Conservation (phyloP, 805 yeast species). For the Lachancea sp. region DNA sequence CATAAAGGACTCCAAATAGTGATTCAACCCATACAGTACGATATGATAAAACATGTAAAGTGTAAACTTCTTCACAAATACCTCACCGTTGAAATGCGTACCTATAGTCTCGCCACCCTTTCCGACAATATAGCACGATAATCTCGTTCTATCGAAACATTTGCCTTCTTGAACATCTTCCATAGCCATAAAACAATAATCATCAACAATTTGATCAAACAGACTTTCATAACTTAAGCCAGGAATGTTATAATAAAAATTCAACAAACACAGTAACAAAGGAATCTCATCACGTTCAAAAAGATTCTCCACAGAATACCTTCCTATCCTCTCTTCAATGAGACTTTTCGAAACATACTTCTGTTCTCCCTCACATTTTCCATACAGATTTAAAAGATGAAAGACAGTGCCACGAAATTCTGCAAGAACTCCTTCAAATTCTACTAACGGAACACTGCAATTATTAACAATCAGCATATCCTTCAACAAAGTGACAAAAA, state of each 20-base stretch:
- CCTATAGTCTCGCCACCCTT: neutral
- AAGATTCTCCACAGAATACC: conserved; percentile 10
- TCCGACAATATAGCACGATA: conserved; percentile 14
- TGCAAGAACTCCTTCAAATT: conserved; percentile 10
- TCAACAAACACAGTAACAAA: conserved; percentile 16
- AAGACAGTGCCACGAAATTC: conserved; percentile 10
- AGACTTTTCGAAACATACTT: conserved; percentile 1
- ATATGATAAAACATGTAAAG: conserved; percentile 13
- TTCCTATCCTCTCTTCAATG: conserved; percentile 9
- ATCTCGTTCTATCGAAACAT: conserved; percentile 3
- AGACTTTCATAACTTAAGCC: conserved; percentile 15
- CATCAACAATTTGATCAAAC: conserved; percentile 14
- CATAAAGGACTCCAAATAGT: conserved; percentile 15
- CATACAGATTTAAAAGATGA: conserved; percentile 12
- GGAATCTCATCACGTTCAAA: conserved; percentile 15
- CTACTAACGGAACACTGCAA: conserved; percentile 8
- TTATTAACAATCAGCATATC: conserved; percentile 16
- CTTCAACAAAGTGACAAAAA: conserved; percentile 10
- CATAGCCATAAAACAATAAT: conserved; percentile 13
- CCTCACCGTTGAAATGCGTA: conserved; percentile 17
- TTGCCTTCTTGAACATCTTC: conserved; percentile 1
- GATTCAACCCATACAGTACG: conserved; percentile 10
- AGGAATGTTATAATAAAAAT: conserved; percentile 23
- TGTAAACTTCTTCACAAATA: conserved; percentile 17
- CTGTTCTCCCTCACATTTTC: conserved; percentile 12